Base-by-base conservation (phyloP, 768 basidiomycete species). In the Mycena sanguinolenta region DNA sequence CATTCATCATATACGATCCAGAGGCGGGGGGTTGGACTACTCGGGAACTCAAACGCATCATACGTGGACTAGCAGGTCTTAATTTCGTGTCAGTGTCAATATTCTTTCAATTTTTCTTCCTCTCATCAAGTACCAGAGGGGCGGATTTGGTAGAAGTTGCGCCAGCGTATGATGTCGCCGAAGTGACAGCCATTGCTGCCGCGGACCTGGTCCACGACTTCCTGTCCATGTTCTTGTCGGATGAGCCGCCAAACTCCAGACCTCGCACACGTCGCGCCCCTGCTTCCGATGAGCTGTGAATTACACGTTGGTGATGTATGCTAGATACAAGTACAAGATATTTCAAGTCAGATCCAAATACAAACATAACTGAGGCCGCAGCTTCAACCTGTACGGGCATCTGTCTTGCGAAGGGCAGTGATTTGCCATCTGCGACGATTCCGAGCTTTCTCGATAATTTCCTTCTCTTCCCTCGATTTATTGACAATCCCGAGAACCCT, bases 11-110 rank as follows among this genome's bases (percentile, higher is more conserved):
- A 50, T 50, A 12, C 4, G n/a, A 23, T 23, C n/a, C 17, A 50
- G 94, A 95, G 78, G 85, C 91, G 2, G 94, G 94, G 36, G 94
- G 94, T 16, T 95, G 92, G 93, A 94, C 94, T 4, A 91, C 89
- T 23, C 88, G 94, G 57, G 94, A 95, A 80, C 84, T 94, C 49
- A 94, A 95, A 75, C 87, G 92, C 39, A 92, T 95, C 74, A 84
- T 95, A 59, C 88, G 95, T 67, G 94, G 95, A 17, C 84, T 95
- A 16, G 88, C 88, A 2, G 93, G 93, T 6, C 81, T 96, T 38
- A 94, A 95, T 77, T 90, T 95, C 65, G 89, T 95, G 93, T 94
- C 82, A 55, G 90, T 75, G 23, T 36, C 50, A n/a, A 32, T 13
- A 34, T 44, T 25, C 39, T 27, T 16, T 53, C 38, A 23, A 25